These are phyloP conservation scores for Xylaria grammica DNA, from an alignment of 495 filamentous ascomycete species.

Conservation along the genomic window DNA sequence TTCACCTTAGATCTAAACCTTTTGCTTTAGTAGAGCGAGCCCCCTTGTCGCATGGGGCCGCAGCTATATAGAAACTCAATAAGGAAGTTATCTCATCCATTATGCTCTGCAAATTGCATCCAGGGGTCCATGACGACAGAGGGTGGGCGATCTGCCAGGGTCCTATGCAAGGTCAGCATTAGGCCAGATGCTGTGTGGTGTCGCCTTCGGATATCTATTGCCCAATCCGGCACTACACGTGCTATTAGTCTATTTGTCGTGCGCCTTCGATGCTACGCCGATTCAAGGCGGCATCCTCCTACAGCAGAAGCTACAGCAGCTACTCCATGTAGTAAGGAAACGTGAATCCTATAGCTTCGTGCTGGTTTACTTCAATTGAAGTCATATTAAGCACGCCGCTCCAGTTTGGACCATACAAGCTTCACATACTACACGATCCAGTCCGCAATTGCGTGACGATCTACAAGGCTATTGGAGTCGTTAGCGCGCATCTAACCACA, in stretches of 20 bases:
- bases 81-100: neutral
- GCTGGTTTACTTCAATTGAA: conserved; percentile 4
- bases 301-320: too few relatives aligned
- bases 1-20: conserved; percentile 9
- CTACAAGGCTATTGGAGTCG: neutral
- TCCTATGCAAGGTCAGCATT: conserved; percentile 16
- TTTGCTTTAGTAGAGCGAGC: neutral
- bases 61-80: conserved; percentile 12
- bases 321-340: too few relatives aligned
- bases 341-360: too few relatives aligned
- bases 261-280: conserved; percentile 16
- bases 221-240: conserved; percentile 14
- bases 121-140: neutral
- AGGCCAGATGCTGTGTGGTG: neutral
- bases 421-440: neutral
- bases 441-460: conserved; percentile 2
- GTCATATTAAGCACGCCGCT: neutral
- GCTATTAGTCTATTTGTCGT: conserved; percentile 10
- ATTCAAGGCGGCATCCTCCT: conserved; percentile 16
- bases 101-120: neutral
- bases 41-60: neutral
- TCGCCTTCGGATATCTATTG: conserved; percentile 10
- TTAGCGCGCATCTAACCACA: neutral
- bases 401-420: neutral
- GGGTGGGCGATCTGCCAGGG: conserved; percentile 2